A percentile compares a stretch with the other conserved stretches of the same genome.
Conservation (phyloP, 768 basidiomycete genomes). For the Tulasnella sp. region DNA sequence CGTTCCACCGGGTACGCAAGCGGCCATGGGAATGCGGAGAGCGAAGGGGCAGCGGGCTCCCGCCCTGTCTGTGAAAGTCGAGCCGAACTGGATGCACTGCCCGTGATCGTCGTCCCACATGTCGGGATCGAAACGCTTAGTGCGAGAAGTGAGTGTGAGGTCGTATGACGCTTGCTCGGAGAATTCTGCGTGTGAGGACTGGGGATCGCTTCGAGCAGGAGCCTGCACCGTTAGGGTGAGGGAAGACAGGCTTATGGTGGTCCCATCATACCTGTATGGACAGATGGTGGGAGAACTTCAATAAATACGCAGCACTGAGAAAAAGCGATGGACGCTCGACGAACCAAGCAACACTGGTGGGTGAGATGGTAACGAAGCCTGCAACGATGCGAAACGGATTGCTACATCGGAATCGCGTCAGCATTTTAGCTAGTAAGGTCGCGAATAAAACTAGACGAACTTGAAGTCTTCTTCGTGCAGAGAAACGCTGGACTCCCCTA, state of each 20-base stretch:
- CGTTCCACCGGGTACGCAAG: neutral
- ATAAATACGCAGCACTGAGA: neutral
- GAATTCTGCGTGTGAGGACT: neutral
- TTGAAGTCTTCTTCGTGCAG: neutral
- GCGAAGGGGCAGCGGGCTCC: neutral
- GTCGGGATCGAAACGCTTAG: neutral
- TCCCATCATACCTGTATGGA: neutral
- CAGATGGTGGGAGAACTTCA: neutral
- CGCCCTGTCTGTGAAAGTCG: neutral
- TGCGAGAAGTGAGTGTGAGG: neutral
- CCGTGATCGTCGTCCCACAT: neutral
- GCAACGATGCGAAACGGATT: neutral
- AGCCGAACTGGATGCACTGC: conserved; percentile 12
- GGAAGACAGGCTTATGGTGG: neutral
- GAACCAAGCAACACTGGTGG: neutral
- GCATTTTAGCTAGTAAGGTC: neutral
- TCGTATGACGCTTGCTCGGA: neutral
- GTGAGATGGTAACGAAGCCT: neutral
- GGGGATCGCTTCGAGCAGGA: neutral
- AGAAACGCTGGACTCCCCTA: neutral
- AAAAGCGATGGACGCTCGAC: neutral
- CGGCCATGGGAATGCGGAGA: conserved; percentile 1
- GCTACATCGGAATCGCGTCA: neutral
- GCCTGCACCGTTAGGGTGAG: neutral
- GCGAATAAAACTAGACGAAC: neutral